Percentiles rank a stretch among this genome's conserved stretches.
Conservation (phyloP, 805 yeast species). For the Ogataea chonburiensis region DNA sequence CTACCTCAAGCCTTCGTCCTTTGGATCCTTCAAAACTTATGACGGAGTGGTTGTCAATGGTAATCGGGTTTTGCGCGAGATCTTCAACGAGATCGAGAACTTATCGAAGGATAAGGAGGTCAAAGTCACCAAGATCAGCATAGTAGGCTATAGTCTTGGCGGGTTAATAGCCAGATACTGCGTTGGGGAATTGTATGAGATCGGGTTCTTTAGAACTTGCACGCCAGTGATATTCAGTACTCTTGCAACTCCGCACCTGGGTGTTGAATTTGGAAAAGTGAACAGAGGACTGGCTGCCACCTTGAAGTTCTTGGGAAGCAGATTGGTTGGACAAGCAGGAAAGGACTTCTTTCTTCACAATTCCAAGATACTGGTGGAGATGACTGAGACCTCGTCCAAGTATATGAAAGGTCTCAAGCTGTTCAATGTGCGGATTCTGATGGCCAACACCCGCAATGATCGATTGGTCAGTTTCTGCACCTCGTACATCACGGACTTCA, state of each 20-base stretch:
- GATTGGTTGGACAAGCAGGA: constrained; percentile 66
- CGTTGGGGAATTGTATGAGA: constrained; percentile 48
- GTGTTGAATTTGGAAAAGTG: constrained; percentile 49
- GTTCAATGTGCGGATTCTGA: constrained; percentile 56
- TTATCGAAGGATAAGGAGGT: constrained; percentile 34
- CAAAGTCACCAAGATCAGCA: constrained; percentile 54
- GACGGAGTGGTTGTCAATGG: constrained; percentile 82
- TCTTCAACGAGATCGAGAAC: constrained; percentile 43
- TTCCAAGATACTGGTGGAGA: constrained; percentile 44
- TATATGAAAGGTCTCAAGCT: constrained; percentile 54
- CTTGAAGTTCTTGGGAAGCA: constrained; percentile 53
- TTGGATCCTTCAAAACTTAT: constrained; percentile 71
- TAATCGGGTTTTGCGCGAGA: constrained; percentile 65
- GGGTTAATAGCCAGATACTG: constrained; percentile 82
- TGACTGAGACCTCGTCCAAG: constrained; percentile 51
- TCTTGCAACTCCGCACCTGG: constrained; percentile 78
- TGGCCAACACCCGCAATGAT: constrained; percentile 80
- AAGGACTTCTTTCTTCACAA: constrained; percentile 64
- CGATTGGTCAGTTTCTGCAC: constrained; percentile 88
- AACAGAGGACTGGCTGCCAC: constrained; percentile 29
- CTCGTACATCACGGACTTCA: constrained; percentile 66
- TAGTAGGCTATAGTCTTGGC: constrained; percentile 88
- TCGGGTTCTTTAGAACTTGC: constrained; percentile 52
- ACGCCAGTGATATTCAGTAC: constrained; percentile 64
- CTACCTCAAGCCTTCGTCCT: constrained; percentile 55